phyloP scores from a whole-genome alignment of 2,329 filamentous ascomycete species.

The Hypoxylon sp. region DNA sequence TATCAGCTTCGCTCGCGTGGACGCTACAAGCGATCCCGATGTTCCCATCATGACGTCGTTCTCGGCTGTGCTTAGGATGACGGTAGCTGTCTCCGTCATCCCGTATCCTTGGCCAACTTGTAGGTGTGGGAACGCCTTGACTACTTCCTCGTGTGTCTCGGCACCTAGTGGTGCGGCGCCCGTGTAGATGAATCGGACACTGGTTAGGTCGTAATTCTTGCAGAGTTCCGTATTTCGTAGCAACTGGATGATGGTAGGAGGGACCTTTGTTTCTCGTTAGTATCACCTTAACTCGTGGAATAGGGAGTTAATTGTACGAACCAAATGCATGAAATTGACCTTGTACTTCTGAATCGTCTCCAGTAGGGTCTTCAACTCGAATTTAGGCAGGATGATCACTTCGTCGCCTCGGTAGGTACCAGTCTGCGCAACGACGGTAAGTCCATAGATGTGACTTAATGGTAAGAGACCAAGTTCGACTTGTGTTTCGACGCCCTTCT shows the following conservation, averaged over 20 bases:
- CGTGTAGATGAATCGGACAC: slow-evolving; percentile 71
- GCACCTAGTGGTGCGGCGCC: slow-evolving; percentile 81
- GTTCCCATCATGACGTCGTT: slow-evolving; percentile 75
- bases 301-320: slow-evolving; percentile 48
- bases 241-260: slow-evolving; percentile 82
- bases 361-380: slow-evolving; percentile 72
- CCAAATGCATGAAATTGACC: slow-evolving; percentile 71
- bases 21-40: slow-evolving; percentile 74
- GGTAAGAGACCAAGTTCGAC: slow-evolving; percentile 71
- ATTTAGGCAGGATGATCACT: slow-evolving; percentile 75
- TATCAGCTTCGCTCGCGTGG: slow-evolving; percentile 71
- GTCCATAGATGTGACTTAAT: slow-evolving; percentile 79
- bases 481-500: slow-evolving; percentile 45
- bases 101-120: slow-evolving; percentile 74
- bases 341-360: slow-evolving; percentile 71
- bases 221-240: slow-evolving; percentile 69
- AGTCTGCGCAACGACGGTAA: slow-evolving; percentile 74
- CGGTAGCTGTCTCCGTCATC: slow-evolving; percentile 80
- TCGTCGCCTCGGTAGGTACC: slow-evolving; percentile 75
- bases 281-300: too few species aligned
- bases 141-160: slow-evolving; percentile 70
- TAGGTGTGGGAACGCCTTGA: slow-evolving; percentile 58
- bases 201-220: slow-evolving; percentile 75
- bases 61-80: slow-evolving; percentile 67
- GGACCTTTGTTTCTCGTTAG: too few species aligned